Conservation (phyloP, 2,329 filamentous ascomycete species). For the Penicillium sp. region DNA sequence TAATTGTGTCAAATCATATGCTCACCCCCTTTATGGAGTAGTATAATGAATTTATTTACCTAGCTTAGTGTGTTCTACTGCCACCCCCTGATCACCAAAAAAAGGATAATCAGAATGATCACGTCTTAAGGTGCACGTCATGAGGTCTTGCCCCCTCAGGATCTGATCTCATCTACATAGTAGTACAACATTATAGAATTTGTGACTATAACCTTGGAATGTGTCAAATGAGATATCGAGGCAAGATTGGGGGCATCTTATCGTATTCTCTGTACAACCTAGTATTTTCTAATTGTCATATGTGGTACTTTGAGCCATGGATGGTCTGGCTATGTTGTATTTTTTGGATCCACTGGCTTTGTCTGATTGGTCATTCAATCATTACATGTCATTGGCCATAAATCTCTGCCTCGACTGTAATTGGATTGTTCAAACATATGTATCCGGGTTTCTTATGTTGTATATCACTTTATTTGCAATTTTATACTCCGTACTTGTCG, state of each 20-base stretch:
- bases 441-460: not conserved
- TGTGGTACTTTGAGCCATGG: not conserved
- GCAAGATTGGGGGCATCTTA: not conserved
- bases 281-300: not conserved
- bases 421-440: not conserved
- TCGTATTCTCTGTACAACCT: not conserved
- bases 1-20: not conserved
- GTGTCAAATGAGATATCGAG: not conserved
- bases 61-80: not conserved
- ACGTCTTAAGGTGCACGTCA: not conserved
- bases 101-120: constrained; percentile 7
- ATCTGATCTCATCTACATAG: not conserved
- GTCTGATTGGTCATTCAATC: not conserved
- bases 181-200: not conserved
- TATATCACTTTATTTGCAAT: not conserved
- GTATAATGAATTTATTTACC: not conserved
- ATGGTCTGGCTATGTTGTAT: not conserved
- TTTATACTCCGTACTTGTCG: not conserved
- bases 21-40: not conserved
- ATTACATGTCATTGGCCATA: constrained; percentile 5
- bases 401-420: constrained; percentile 8
- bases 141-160: not conserved
- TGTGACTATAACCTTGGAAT: not conserved
- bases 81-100: constrained; percentile 8
- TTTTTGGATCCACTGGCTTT: not conserved